Conservation (phyloP, 768 basidiomycete species). For the Mycena albidolilacea region DNA sequence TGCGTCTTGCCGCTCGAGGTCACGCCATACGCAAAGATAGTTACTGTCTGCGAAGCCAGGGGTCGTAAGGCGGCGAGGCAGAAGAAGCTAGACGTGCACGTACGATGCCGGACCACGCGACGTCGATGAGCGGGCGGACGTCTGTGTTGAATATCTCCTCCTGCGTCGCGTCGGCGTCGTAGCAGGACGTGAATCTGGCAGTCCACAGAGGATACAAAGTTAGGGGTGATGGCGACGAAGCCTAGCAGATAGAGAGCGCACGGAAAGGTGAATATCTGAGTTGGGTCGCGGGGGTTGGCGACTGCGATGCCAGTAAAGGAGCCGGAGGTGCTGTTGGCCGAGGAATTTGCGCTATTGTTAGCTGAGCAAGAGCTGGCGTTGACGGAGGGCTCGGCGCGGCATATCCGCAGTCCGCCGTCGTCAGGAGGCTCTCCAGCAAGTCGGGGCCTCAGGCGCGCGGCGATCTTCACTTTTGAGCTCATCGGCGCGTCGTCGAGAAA, state of each 20-base stretch:
- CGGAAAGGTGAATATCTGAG: conserved; percentile 86
- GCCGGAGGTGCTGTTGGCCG: conserved; percentile 48
- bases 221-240: not conserved
- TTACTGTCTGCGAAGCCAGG: conserved; percentile 71
- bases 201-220: not conserved
- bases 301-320: conserved; percentile 69
- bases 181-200: conserved; percentile 66
- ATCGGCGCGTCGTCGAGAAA: conserved; percentile 15
- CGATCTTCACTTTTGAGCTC: conserved; percentile 75
- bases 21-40: conserved; percentile 92
- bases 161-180: conserved; percentile 79
- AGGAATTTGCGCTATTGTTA: conserved; percentile 44
- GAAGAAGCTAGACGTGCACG: conserved; percentile 44
- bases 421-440: conserved; percentile 69
- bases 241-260: conserved; percentile 49
- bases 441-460: conserved; percentile 79
- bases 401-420: conserved; percentile 72
- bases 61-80: not conserved
- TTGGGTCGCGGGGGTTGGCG: conserved; percentile 76
- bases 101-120: conserved; percentile 84
- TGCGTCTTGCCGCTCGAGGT: conserved; percentile 94
- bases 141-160: conserved; percentile 84
- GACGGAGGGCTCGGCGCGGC: conserved; percentile 52
- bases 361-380: conserved; percentile 39
- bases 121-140: conserved; percentile 83